Evolutionary conservation across 2,329 filamentous ascomycete genomes (phyloP).

Genomic region (Fusarium neocosmosporiellum): DNA sequence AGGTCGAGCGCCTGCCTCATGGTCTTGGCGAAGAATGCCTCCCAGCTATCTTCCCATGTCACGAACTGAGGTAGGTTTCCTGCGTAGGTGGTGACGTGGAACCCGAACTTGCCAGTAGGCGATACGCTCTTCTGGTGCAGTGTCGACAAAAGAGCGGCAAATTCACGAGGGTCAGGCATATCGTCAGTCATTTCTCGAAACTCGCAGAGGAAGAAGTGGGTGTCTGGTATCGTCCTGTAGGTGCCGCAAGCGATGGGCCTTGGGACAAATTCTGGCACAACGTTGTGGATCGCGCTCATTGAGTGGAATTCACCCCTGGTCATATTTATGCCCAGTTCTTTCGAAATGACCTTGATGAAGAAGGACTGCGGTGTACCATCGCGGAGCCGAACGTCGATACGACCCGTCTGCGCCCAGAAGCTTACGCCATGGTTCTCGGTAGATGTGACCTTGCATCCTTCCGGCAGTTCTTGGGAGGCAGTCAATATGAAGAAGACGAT

Average conservation of each 20-base stretch:
- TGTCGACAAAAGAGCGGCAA: slow-evolving; percentile 39
- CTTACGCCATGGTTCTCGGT: slow-evolving; percentile 48
- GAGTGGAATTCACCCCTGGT: slow-evolving; percentile 20
- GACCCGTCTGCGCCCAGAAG: slow-evolving; percentile 50
- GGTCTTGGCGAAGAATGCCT: not conserved
- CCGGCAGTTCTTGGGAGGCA: slow-evolving; percentile 45
- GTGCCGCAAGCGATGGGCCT: slow-evolving; percentile 22
- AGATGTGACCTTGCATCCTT: slow-evolving; percentile 45
- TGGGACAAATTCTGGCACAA: slow-evolving; percentile 18
- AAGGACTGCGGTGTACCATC: slow-evolving; percentile 44
- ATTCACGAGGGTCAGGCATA: slow-evolving; percentile 38
- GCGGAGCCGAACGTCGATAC: slow-evolving; percentile 44
- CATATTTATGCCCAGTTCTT: slow-evolving; percentile 13
- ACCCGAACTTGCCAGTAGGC: slow-evolving; percentile 31
- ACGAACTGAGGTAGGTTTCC: not conserved
- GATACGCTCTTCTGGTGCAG: slow-evolving; percentile 47
- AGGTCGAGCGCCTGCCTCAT: not conserved
- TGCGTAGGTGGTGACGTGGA: not conserved
- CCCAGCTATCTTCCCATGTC: not conserved
- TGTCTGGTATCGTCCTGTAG: slow-evolving; percentile 6
- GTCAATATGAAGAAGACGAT: slow-evolving; percentile 5
- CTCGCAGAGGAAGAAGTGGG: slow-evolving; percentile 23
- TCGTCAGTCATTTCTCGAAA: slow-evolving; percentile 32
- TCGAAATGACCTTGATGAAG: slow-evolving; percentile 43
- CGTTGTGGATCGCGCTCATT: slow-evolving; percentile 2